Evolutionary conservation across 306 rosid species (phyloP).

Genomic region (Dryas octopetala): DNA sequence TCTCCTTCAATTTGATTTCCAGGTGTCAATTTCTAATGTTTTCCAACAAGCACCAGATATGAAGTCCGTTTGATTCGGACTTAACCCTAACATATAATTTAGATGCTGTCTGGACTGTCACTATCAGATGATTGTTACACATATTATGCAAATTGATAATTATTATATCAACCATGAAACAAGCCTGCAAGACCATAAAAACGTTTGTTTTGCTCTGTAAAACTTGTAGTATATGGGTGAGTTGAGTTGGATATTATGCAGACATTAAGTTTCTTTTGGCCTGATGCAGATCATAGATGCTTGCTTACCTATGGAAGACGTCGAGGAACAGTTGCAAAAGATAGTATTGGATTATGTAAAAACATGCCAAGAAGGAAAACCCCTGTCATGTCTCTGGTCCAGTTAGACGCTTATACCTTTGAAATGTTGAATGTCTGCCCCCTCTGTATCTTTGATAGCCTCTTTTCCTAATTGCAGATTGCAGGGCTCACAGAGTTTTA

Average conservation of each 20-base stretch:
- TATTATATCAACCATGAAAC: neutral
- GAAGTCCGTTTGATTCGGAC: neutral
- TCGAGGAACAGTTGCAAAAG: slow-evolving; percentile 71
- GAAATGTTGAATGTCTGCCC: too few species aligned
- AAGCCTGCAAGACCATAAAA: neutral
- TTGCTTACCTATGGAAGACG: slow-evolving; percentile 62
- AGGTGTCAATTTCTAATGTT: neutral
- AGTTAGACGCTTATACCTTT: slow-evolving; percentile 3
- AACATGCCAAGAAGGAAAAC: slow-evolving; percentile 57
- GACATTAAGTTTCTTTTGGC: neutral
- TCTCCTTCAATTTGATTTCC: too few species aligned
- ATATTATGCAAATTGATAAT: neutral
- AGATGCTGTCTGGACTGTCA: neutral
- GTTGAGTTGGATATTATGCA: neutral
- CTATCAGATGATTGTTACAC: neutral
- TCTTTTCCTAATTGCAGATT: neutral
- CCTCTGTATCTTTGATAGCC: neutral
- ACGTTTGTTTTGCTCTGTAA: neutral
- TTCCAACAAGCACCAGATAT: neutral
- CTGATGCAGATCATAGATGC: slow-evolving; percentile 73
- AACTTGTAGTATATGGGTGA: neutral
- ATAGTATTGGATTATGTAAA: slow-evolving; percentile 48
- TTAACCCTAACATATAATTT: neutral
- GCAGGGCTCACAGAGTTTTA: neutral
- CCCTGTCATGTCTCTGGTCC: slow-evolving; percentile 64